Percentiles rank a stretch among this genome's conserved stretches.
Evolutionary conservation across 345 rosid genomes (phyloP).

Genomic region (Linum lewisii): DNA sequence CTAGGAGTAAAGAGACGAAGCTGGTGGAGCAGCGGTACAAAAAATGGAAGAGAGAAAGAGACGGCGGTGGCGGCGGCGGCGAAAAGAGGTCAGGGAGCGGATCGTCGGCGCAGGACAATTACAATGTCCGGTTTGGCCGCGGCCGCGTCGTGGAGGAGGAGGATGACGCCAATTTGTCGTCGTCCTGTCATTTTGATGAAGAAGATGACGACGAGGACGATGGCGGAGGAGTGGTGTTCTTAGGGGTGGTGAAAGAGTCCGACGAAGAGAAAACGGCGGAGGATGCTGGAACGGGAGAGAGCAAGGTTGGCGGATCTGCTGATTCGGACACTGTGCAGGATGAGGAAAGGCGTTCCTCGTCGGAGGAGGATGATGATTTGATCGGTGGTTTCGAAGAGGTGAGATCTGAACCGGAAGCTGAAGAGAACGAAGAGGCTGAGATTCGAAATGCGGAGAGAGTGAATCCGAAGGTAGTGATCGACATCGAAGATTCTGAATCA

Average conservation of each 20-base stretch:
- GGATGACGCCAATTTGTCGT: neutral
- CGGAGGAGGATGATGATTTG: constrained; percentile 9
- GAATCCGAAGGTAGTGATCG: neutral
- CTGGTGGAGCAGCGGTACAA: neutral
- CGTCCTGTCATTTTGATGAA: too few species aligned
- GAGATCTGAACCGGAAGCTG: neutral
- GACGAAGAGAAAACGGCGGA: neutral
- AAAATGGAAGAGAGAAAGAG: neutral
- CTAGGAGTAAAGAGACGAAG: neutral
- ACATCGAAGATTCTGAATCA: too few species aligned
- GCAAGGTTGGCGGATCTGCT: neutral
- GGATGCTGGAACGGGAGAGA: neutral
- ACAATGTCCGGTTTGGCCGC: too few species aligned
- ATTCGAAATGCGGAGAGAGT: neutral
- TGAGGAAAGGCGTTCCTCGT: constrained; percentile 5
- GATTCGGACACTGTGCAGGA: neutral
- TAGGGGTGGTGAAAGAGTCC: neutral
- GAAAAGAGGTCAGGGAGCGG: neutral
- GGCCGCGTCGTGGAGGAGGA: neutral
- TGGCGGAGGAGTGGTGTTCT: neutral
- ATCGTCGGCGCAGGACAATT: neutral
- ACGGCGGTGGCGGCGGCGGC: neutral
- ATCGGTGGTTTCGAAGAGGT: neutral
- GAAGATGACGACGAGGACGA: neutral
- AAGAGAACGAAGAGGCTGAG: neutral